phyloP scores from a whole-genome alignment of 163 green algal species.

The Scenedesmus sp. region DNA sequence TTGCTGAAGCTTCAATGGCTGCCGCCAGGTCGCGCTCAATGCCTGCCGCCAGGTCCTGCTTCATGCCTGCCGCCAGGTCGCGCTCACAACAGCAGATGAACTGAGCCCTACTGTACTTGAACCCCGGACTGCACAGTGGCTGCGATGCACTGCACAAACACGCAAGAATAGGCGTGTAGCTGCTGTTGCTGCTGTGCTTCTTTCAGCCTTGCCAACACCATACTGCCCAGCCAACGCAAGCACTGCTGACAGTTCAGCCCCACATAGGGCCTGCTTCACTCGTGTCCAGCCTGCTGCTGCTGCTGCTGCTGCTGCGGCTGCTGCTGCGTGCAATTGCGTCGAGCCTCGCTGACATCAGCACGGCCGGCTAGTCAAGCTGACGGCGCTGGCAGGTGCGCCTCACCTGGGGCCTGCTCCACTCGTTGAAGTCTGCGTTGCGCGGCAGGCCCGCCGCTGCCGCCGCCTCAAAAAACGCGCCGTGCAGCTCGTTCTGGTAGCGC shows the following conservation, averaged over 20 bases:
- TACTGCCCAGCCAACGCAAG: too few species aligned
- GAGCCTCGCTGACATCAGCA: too few species aligned
- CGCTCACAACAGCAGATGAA: too few species aligned
- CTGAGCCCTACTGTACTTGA: slow-evolving; percentile 87
- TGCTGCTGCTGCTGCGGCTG: slow-evolving; percentile 57
- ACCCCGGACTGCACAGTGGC: slow-evolving; percentile 78
- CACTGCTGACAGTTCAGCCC: neutral
- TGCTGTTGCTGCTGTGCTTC: too few species aligned
- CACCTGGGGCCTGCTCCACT: slow-evolving; percentile 81
- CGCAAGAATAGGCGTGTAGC: too few species aligned
- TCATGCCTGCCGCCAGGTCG: too few species aligned
- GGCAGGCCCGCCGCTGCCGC: slow-evolving; percentile 73
- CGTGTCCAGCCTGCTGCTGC: slow-evolving; percentile 77
- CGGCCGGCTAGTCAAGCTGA: neutral
- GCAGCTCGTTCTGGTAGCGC: slow-evolving; percentile 85
- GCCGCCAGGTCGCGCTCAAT: too few species aligned
- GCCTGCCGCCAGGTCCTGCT: too few species aligned
- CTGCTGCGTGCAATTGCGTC: neutral
- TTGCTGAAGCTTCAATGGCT: too few species aligned
- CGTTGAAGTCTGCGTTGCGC: slow-evolving; percentile 92
- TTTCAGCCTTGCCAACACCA: too few species aligned
- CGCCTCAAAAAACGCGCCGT: slow-evolving; percentile 86
- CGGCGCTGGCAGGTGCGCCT: neutral
- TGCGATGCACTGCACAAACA: too few species aligned
- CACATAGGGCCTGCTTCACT: slow-evolving; percentile 80